Evolutionary conservation across 2,329 filamentous ascomycete species (phyloP).

Genomic region (Hawksworthiomyces lignivorus): DNA sequence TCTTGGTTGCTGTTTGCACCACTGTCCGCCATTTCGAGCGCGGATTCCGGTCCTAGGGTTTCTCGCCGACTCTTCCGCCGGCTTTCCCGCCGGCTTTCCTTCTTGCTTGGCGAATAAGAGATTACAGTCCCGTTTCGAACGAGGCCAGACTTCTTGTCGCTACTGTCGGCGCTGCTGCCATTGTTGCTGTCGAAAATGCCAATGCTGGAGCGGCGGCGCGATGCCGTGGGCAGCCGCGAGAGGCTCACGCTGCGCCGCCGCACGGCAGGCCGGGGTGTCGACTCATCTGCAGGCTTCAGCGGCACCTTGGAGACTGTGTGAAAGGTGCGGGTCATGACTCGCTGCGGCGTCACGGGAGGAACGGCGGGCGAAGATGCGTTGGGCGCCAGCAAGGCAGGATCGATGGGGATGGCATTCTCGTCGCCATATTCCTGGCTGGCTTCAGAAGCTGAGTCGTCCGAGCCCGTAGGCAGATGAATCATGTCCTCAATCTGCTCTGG

Average conservation of each 20-base stretch:
- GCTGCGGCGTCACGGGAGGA: conserved; percentile 49
- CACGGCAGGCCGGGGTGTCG: conserved; percentile 36
- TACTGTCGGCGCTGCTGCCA: neutral
- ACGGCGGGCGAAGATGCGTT: conserved; percentile 19
- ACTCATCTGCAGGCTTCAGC: conserved; percentile 58
- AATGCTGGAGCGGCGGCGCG: conserved; percentile 28
- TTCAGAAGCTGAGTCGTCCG: conserved; percentile 48
- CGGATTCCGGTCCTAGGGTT: conserved; percentile 1
- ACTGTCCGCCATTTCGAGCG: conserved; percentile 12
- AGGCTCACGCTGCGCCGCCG: conserved; percentile 46
- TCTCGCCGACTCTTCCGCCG: conserved; percentile 10
- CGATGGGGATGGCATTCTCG: conserved; percentile 54
- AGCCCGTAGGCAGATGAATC: conserved; percentile 19
- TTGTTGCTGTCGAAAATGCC: neutral
- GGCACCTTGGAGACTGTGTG: conserved; percentile 73
- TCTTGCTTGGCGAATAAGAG: conserved; percentile 46
- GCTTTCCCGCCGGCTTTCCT: conserved; percentile 14
- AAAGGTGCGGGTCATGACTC: conserved; percentile 45
- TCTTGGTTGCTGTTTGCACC: conserved; percentile 11
- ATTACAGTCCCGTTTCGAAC: conserved; percentile 44
- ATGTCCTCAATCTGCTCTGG: conserved; percentile 31
- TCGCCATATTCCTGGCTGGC: conserved; percentile 60
- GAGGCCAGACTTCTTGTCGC: conserved; percentile 20
- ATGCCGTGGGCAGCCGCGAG: conserved; percentile 33
- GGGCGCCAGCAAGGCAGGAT: conserved; percentile 35